phyloP scores from a whole-genome alignment of 2,329 filamentous ascomycete species.

The Emergomyces africanus region DNA sequence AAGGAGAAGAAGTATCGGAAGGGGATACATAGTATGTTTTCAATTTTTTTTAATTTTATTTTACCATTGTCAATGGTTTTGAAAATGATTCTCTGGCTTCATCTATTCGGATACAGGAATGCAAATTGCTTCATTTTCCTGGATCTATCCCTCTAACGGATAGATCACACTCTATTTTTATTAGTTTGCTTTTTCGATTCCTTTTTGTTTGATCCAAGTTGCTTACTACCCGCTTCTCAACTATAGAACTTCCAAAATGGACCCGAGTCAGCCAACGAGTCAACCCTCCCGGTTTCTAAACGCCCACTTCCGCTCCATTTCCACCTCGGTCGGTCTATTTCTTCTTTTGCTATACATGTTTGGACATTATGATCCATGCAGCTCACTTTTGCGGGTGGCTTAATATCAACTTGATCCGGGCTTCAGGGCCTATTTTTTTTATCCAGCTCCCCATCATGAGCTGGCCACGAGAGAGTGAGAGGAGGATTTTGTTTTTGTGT shows the following conservation, averaged over 20 bases:
- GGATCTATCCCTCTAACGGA: neutral
- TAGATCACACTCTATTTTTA: neutral
- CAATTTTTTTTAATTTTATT: neutral
- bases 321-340: neutral
- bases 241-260: conserved; percentile 72
- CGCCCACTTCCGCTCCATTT: neutral
- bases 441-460: neutral
- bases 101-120: neutral
- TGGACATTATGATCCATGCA: neutral
- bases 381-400: neutral
- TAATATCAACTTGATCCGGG: neutral
- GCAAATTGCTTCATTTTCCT: neutral
- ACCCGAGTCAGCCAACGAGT: conserved; percentile 86
- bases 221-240: conserved; percentile 8
- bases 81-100: neutral
- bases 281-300: conserved; percentile 86
- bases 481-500: neutral
- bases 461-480: neutral
- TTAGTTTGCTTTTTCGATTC: neutral
- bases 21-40: conserved; percentile 84
- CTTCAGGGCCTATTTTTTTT: neutral
- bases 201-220: neutral
- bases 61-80: neutral
- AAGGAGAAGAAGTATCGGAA: conserved; percentile 95
- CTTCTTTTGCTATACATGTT: neutral